Base-by-base conservation (phyloP, 192 early-diverging fungal genomes). In the Paraglomus brasilianum region DNA sequence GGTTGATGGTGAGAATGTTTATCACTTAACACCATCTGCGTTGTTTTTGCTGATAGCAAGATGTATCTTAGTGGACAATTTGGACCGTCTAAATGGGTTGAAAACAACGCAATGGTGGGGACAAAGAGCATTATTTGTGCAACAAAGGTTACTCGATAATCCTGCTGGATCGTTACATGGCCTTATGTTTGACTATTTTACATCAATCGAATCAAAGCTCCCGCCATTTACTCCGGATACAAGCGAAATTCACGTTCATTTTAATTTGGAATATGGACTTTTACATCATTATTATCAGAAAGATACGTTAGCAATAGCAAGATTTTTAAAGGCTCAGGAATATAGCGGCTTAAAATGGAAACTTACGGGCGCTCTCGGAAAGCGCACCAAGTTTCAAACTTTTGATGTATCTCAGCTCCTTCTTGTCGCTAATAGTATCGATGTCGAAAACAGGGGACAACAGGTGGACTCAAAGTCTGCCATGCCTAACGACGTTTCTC, bases 341-440 rank as follows among this genome's bases (percentile, higher is more conserved):
- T 76, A 84, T 10, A 92, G 90, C 48, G 86, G 92, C 19, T 82
- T 98, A 59, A 75, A 85, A 67, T 98, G 93, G 91, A 81, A 86
- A 56, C 72, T 99, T 53, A 94, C 92, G 0, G 97, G 97, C 21
- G 92, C 91, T 21, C 74, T 93, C 61, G 97, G 97, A 70, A 85
- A 83, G 65, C 87, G 95, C 44, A 99, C 97, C 24, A 92, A 90
- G 77, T 96, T 96, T 81, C 97, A 99, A 76, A 79, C 76, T 1
- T 92, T 86, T 70, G 93, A 97, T 78, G 83, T 92, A 0, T 82
- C 93, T 8, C 97, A 99, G 70, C 82, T 99, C 8, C 92, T 98
- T 11, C 78, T 99, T n/a, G 57, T 93, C 14, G 97, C 97, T 0
- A 86, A 91, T 69, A 95, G 92, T 76, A 72, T 81, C 53, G 48